A percentile compares a stretch with the other conserved stretches of the same genome.
phyloP scores from a whole-genome alignment of 306 rosid genomes.

The Trifolium fragiferum region DNA sequence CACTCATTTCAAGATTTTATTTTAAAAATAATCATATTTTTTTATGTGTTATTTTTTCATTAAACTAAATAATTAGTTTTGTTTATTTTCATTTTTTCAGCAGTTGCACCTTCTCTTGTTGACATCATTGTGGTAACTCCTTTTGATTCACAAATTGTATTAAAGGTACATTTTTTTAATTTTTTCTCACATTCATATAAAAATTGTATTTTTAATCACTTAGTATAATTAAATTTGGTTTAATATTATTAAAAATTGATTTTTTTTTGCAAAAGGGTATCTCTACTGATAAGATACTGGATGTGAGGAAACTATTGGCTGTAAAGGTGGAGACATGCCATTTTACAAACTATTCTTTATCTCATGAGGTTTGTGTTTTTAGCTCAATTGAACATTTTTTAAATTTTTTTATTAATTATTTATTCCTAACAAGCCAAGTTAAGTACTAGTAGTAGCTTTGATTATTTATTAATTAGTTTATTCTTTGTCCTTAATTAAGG shows the following conservation, averaged over 20 bases:
- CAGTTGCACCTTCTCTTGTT: constrained; percentile 74
- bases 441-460: not conserved
- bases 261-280: constrained; percentile 65
- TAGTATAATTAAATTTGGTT: not conserved
- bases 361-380: constrained; percentile 70
- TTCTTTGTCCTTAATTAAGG: constrained; percentile 48
- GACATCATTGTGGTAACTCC: constrained; percentile 79
- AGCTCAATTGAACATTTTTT: not conserved
- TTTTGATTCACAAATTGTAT: constrained; percentile 64
- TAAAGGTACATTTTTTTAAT: constrained; percentile 67
- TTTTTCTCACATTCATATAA: not conserved
- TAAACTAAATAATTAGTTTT: not conserved
- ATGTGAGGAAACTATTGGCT: constrained; percentile 82
- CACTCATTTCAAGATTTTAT: not conserved
- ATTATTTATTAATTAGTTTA: constrained; percentile 1
- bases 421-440: constrained; percentile 9
- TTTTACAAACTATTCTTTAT: constrained; percentile 80
- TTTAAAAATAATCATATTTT: not conserved
- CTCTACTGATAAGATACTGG: constrained; percentile 92
- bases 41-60: not conserved
- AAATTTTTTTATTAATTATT: constrained; percentile 10
- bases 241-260: not conserved
- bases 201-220: constrained; percentile 7
- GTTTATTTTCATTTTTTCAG: constrained; percentile 33
- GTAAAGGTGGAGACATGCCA: constrained; percentile 88